These are phyloP conservation scores for Biscogniauxia marginata DNA, from an alignment of 2,329 filamentous ascomycete genomes.

Conservation along the genomic window DNA sequence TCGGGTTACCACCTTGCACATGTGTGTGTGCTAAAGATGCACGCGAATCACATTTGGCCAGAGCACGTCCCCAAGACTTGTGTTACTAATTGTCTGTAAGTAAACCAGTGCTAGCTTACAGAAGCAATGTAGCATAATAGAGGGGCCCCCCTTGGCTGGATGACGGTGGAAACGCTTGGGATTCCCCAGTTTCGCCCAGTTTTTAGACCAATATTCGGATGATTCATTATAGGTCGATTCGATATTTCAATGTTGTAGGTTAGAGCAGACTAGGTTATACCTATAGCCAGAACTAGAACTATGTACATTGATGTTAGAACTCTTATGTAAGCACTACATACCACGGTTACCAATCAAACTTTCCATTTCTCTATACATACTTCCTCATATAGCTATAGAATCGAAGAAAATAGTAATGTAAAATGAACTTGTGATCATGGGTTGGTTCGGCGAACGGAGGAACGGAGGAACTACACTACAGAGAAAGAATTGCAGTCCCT, in stretches of 20 bases:
- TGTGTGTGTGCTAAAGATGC: neutral
- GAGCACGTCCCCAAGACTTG: neutral
- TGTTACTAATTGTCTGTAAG: neutral
- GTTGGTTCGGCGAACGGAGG: neutral
- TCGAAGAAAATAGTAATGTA: too few species aligned
- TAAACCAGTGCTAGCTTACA: neutral
- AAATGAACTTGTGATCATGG: too few species aligned
- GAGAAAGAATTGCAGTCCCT: neutral
- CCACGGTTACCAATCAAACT: too few species aligned
- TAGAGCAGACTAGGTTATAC: too few species aligned
- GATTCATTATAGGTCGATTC: too few species aligned
- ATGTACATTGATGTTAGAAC: too few species aligned
- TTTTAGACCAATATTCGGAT: neutral
- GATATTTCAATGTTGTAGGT: too few species aligned
- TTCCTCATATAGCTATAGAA: too few species aligned
- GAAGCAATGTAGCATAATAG: neutral
- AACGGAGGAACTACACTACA: neutral
- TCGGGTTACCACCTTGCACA: slow-evolving; percentile 1
- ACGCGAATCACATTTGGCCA: neutral
- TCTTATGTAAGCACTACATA: too few species aligned
- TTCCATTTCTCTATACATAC: too few species aligned
- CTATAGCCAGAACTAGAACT: too few species aligned
- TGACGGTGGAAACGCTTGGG: neutral
- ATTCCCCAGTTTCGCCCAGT: neutral
- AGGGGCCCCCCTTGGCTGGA: neutral